Base-by-base conservation (phyloP, 352 stramenopile genomes). In the Pythium rhizo-oryzae region DNA sequence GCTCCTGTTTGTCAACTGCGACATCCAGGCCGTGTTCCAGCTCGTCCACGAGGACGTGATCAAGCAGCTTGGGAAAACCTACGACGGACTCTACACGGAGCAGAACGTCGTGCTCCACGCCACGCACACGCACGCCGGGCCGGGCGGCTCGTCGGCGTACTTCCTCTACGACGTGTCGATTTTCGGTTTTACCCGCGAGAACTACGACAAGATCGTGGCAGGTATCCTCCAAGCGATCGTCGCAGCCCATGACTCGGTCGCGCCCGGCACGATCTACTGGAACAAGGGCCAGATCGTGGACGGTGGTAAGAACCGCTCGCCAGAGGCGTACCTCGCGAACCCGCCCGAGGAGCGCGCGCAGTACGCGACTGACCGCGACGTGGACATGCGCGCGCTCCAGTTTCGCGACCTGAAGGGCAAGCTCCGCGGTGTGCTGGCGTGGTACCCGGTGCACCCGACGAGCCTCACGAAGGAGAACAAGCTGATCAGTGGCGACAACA, bases 61-160 rank as follows among this genome's bases (percentile, higher is more conserved):
- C 15, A 59, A 66, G 21, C 33, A 85, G 46, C 69, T 88, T 23
- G 59, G 50, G 23, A 55, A 16, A 61, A 82, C 78, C 41, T 87
- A 82, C 50, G 55, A 39, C 33, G 65, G 76, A 9, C 11, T 83
- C 18, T 87, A 87, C 79, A 74, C 74, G 1, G 79, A 77, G 51
- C 79, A 91, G 59, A 94, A 92, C 65, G 72, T 93, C 15, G 70
- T 82, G n/a, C 76, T 96, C 1, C 85, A 84, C 63, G 88, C 85
- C 25, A 95, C 85, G 4, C 90, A 97, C 72, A 96, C 89, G n/a
- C 90, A 97, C 66, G 85, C 81, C 21, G 84, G 78, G 0, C 85
- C 89, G 0, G 87, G 77, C 28, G 90, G 90, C 4, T 89, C 88
- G 30, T 74, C 92, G 44, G n/a, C n/a, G n/a, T n/a, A n/a, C n/a